These are phyloP conservation scores for Penicillium salamii DNA, from an alignment of 495 filamentous ascomycete species.

Conservation along the genomic window DNA sequence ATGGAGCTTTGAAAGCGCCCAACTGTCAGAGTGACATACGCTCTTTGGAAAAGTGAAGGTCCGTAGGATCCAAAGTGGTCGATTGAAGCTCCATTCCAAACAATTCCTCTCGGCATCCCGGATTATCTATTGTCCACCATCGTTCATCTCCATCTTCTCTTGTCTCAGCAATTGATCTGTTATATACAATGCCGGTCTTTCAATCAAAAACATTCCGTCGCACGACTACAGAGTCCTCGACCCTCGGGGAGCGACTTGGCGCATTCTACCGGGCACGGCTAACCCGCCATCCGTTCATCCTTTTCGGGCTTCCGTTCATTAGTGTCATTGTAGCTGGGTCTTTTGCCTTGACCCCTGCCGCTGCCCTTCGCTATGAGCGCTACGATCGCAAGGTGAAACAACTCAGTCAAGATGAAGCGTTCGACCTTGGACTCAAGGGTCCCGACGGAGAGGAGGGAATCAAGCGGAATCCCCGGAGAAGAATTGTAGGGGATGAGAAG, in stretches of 20 bases:
- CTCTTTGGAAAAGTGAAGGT: neutral
- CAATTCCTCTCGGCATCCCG: slow-evolving; percentile 18
- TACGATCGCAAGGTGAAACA: slow-evolving; percentile 84
- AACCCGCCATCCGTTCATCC: slow-evolving; percentile 75
- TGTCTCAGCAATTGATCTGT: neutral
- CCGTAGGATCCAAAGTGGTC: neutral
- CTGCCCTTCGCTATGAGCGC: slow-evolving; percentile 87
- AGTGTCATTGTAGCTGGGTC: slow-evolving; percentile 88
- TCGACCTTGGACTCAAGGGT: slow-evolving; percentile 66
- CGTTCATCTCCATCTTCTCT: neutral
- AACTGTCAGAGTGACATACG: neutral
- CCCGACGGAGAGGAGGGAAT: slow-evolving; percentile 45
- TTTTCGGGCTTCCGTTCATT: slow-evolving; percentile 96
- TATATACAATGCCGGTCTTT: slow-evolving; percentile 73
- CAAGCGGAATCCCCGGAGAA: slow-evolving; percentile 44
- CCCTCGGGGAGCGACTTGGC: slow-evolving; percentile 62
- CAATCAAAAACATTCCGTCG: slow-evolving; percentile 67
- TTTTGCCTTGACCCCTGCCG: slow-evolving; percentile 90
- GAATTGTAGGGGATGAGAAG: slow-evolving; percentile 56
- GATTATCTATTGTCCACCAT: slow-evolving; percentile 20
- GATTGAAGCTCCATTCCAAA: slow-evolving; percentile 18
- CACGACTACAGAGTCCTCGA: slow-evolving; percentile 42
- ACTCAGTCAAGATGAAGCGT: slow-evolving; percentile 72
- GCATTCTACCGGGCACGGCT: slow-evolving; percentile 71
- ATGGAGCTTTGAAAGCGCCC: neutral